phyloP scores from a whole-genome alignment of 192 early-diverging fungal genomes.

The Gryganskiella cystojenkinii region DNA sequence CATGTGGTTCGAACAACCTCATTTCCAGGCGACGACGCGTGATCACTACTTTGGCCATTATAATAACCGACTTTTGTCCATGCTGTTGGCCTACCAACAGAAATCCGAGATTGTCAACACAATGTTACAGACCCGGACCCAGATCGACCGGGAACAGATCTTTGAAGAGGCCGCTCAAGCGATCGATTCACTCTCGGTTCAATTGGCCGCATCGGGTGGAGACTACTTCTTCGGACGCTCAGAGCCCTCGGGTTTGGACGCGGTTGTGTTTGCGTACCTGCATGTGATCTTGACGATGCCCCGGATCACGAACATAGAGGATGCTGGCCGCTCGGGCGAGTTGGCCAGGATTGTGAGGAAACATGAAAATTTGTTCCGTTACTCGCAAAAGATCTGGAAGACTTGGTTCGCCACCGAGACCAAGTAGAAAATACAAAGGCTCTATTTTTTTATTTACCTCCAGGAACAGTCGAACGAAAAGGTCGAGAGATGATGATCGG shows the following conservation, averaged over 20 bases:
- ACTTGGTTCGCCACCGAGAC: slow-evolving; percentile 29
- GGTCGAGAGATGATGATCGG: too few species aligned
- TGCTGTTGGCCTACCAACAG: slow-evolving; percentile 18
- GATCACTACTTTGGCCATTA: slow-evolving; percentile 49
- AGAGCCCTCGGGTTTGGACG: slow-evolving; percentile 34
- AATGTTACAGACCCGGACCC: slow-evolving; percentile 46
- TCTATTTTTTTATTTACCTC: not conserved
- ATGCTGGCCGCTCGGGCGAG: slow-evolving; percentile 36
- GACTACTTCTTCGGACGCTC: slow-evolving; percentile 49
- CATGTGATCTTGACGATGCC: slow-evolving; percentile 50
- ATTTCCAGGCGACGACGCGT: slow-evolving; percentile 41
- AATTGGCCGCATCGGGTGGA: slow-evolving; percentile 7
- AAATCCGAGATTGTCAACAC: slow-evolving; percentile 35
- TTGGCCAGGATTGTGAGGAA: slow-evolving; percentile 42
- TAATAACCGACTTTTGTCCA: slow-evolving; percentile 21
- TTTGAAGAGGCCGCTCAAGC: slow-evolving; percentile 45
- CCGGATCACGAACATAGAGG: slow-evolving; percentile 24
- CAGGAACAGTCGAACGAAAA: not conserved
- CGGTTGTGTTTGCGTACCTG: slow-evolving; percentile 41
- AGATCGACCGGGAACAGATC: slow-evolving; percentile 47
- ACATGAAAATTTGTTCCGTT: slow-evolving; percentile 36
- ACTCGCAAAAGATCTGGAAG: slow-evolving; percentile 50
- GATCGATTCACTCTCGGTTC: slow-evolving; percentile 27
- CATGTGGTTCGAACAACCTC: slow-evolving; percentile 45
- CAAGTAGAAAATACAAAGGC: not conserved